Base-by-base conservation (phyloP, 768 basidiomycete species). In the Boletus patriciae region DNA sequence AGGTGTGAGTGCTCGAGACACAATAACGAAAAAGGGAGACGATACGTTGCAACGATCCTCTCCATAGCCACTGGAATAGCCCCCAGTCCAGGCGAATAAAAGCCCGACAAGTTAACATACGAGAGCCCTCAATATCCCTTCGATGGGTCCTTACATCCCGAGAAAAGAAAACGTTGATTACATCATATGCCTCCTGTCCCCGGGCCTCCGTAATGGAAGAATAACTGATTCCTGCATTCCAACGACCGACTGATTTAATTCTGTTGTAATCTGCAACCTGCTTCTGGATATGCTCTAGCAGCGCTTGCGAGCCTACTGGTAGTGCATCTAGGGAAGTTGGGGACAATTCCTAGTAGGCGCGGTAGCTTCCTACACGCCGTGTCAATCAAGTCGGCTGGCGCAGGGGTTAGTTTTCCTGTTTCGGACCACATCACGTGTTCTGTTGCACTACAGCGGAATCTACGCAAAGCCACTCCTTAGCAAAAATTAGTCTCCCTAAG, bases 161-260 rank as follows among this genome's bases (percentile, higher is more conserved):
- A 16, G 31, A n/a, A 47, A 52, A 21, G 10, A 16, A 27, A 27
- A 27, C 6, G 27, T 27, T 27, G 2, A 10, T 31, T 31, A 12
- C 46, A 19, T 55, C 42, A 56, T 9, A 41, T 21, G 7, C 50
- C 58, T 15, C 44, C 61, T 52, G 27, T 19, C 13, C 57, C n/a
- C n/a, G n/a, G n/a, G n/a, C n/a, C 62, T n/a, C 60, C 62, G 27
- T 70, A 58, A 52, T 63, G 62, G 46, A 62, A 69, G 64, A 80
- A 84, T 61, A 79, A 71, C 61, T 83, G 81, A 63, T 84, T 82
- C 18, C 81, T 79, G 61, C 81, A 83, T 62, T 82, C 81, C 61
- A 83, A 66, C 13, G 5, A 8, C 80, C 83, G 34, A 81, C 71
- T 11, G 78, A 75, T 37, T 75, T 3, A 25, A 25, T 25, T 25